phyloP scores from a whole-genome alignment of 1,284 basidiomycete genomes.

The Thecaphora frezii region DNA sequence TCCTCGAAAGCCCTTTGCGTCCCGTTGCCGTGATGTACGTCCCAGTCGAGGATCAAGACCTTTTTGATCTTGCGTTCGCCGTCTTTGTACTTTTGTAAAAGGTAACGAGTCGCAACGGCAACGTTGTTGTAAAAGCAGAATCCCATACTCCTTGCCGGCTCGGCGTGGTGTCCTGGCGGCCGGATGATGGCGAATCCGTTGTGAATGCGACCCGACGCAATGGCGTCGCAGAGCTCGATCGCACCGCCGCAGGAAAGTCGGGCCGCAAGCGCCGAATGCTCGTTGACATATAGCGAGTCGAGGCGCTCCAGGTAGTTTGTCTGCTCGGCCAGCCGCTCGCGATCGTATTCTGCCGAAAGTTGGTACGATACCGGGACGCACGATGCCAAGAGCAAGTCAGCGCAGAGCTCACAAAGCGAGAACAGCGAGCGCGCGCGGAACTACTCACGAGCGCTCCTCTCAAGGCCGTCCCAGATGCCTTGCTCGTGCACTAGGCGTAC shows the following conservation, averaged over 20 bases:
- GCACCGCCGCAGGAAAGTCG: constrained; percentile 89
- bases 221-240: constrained; percentile 83
- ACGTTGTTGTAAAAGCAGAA: constrained; percentile 99
- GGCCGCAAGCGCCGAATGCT: constrained; percentile 80
- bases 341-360: constrained; percentile 19
- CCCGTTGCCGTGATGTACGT: constrained; percentile 98
- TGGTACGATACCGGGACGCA: constrained; percentile 8
- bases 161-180: constrained; percentile 96
- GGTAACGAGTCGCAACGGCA: constrained; percentile 73
- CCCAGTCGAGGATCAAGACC: constrained; percentile 95
- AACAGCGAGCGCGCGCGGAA: neutral
- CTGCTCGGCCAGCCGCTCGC: constrained; percentile 61
- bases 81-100: constrained; percentile 67
- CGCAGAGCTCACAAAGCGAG: constrained; percentile 1
- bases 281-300: constrained; percentile 84
- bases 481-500: constrained; percentile 84
- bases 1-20: constrained; percentile 93
- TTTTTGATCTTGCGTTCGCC: constrained; percentile 65
- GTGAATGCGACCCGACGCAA: constrained; percentile 76
- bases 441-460: constrained; percentile 72
- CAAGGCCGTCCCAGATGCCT: constrained; percentile 86
- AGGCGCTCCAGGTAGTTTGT: constrained; percentile 73
- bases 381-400: neutral
- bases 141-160: constrained; percentile 95
- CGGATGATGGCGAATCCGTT: constrained; percentile 94